Base-by-base conservation (phyloP, 2,329 filamentous ascomycete genomes). In the Aspergillus costaricaensis region DNA sequence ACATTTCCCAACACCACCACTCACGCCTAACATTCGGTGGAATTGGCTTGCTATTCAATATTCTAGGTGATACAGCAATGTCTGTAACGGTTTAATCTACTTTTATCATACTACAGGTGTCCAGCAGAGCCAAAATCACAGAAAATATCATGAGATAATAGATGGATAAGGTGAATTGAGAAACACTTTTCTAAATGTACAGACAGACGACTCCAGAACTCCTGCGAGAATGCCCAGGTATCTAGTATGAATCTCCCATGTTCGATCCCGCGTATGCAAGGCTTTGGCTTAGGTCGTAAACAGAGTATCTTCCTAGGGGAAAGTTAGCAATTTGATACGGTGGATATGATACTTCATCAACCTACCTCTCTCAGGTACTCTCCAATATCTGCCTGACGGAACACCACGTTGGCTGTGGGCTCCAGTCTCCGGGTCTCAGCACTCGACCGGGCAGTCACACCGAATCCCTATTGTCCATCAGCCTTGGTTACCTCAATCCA, bases 361-460 rank as follows among this genome's bases (percentile, higher is more conserved):
- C 72, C 62, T 67, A 80, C 80, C 72, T 98, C 94, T 73, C 95
- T 87, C 72, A 99, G 82, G 74, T 96, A 99, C 80, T 98, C 94
- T 69, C 95, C 95, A 68, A 91, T 90, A 80, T 99, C 95, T 0
- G 91, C 91, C 80, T 99, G 95, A 66, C 94, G 85, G 79, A 97
- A 98, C 58, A 90, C 89, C 9, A 91, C 89, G 62, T 97, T 89
- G 10, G 89, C 92, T 0, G 95, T 99, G 0, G 95, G 95, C 65
- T 97, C 95, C 69, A 97, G 76, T 67, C 91, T 85, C 71, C 92
- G 84, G 25, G 91, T 88, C 76, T 97, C 93, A 17, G 89, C 87
- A 5, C 92, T 96, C 64, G 89, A 91, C 73, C 92, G 84, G n/a
- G 92, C 91, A 43, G 92, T 96, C 55, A 96, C 88, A 49, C 94